Percentiles rank a stretch among this genome's conserved stretches.
Conservation (phyloP, 306 rosid genomes). For the barrel medic (Medicago truncatula) region MtrunA17r5.0-ANR NC_053045.1:26421501-26422000, state of each 20-base stretch:
- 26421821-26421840: conserved; percentile 40
- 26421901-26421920: conserved; percentile 48
- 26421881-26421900: conserved; percentile 45
- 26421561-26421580: no score
- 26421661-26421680: no score
- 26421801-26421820: conserved; percentile 35
- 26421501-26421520: no score
- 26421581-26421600: no score
- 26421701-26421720: conserved; percentile 61
- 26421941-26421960: conserved; percentile 38
- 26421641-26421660: no score
- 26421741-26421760: conserved; percentile 94
- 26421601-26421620: no score
- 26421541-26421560: no score
- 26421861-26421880: conserved; percentile 29
- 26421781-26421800: conserved; percentile 75
- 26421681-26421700: no score
- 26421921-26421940: conserved; percentile 42
- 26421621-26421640: no score
- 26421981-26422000: no score
- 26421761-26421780: conserved; percentile 92
- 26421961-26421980: conserved; percentile 16
- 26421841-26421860: conserved; percentile 35
- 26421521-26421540: no score
- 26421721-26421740: conserved; percentile 88